These are phyloP conservation scores for Atkinsonella hypoxylon DNA, from an alignment of 2,329 filamentous ascomycete species.

Conservation along the genomic window DNA sequence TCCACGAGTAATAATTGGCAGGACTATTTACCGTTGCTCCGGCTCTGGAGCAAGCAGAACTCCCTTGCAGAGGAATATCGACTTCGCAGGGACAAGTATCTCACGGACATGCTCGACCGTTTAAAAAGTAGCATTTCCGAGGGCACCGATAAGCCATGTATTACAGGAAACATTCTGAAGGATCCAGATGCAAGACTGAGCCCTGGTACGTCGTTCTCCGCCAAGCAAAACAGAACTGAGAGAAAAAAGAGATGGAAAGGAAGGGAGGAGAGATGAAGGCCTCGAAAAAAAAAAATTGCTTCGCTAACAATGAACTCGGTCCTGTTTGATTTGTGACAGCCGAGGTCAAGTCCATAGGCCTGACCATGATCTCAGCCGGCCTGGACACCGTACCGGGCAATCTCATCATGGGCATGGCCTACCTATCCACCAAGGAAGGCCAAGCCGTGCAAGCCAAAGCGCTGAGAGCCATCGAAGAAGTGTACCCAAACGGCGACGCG, in stretches of 20 bases:
- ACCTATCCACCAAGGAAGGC: slow-evolving; percentile 55
- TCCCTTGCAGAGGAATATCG: slow-evolving; percentile 53
- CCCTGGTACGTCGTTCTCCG: slow-evolving; percentile 14
- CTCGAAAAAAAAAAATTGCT: too few relatives aligned
- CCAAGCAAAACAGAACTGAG: neutral
- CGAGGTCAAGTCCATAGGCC: slow-evolving; percentile 68
- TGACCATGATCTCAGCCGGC: slow-evolving; percentile 73
- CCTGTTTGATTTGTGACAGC: slow-evolving; percentile 27
- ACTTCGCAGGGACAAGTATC: slow-evolving; percentile 54
- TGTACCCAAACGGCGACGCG: slow-evolving; percentile 63
- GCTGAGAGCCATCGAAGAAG: slow-evolving; percentile 55
- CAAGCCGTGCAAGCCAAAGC: slow-evolving; percentile 60
- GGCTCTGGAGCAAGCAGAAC: slow-evolving; percentile 51
- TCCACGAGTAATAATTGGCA: slow-evolving; percentile 77
- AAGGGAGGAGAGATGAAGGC: too few relatives aligned
- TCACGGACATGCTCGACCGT: slow-evolving; percentile 53
- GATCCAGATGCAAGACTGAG: slow-evolving; percentile 30
- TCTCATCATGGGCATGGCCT: slow-evolving; percentile 67
- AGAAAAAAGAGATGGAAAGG: neutral
- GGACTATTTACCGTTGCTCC: slow-evolving; percentile 68
- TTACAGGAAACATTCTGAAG: slow-evolving; percentile 42
- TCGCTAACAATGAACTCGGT: neutral
- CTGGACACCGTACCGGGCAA: slow-evolving; percentile 74
- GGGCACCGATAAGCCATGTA: slow-evolving; percentile 29
- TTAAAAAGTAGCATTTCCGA: slow-evolving; percentile 27